phyloP scores from a whole-genome alignment of 371 early-diverging fungal species.

The Apophysomyces variabilis region DNA sequence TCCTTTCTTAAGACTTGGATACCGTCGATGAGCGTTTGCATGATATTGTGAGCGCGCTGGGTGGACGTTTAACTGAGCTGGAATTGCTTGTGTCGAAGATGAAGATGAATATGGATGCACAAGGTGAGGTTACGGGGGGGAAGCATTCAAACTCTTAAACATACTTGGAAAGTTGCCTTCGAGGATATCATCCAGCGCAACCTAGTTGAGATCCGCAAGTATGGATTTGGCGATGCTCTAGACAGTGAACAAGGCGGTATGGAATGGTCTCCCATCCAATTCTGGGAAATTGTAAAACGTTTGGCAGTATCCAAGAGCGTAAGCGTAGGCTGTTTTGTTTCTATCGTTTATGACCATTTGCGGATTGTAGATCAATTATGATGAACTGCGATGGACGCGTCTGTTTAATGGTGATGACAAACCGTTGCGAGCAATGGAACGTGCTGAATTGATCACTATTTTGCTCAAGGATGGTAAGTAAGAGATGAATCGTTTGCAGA shows the following conservation, averaged over 20 bases:
- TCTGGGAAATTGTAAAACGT: slow-evolving; percentile 75
- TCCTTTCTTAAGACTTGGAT: slow-evolving; percentile 20
- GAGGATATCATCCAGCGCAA: slow-evolving; percentile 80
- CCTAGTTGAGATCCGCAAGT: slow-evolving; percentile 84
- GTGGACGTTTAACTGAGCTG: slow-evolving; percentile 91
- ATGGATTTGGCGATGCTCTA: slow-evolving; percentile 75
- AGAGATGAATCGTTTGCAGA: not conserved
- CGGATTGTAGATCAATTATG: slow-evolving; percentile 64
- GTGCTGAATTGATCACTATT: slow-evolving; percentile 83
- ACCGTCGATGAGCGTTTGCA: slow-evolving; percentile 54
- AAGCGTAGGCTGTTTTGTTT: slow-evolving; percentile 25
- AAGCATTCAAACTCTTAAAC: not conserved
- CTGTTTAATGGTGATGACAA: slow-evolving; percentile 81
- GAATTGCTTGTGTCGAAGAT: slow-evolving; percentile 86
- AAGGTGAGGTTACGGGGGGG: slow-evolving; percentile 43
- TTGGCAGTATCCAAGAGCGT: slow-evolving; percentile 61
- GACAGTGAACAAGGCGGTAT: slow-evolving; percentile 48
- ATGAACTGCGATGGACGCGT: slow-evolving; percentile 76
- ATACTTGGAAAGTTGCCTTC: slow-evolving; percentile 66
- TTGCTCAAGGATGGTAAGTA: slow-evolving; percentile 70
- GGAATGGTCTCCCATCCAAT: slow-evolving; percentile 77
- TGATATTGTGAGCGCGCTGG: slow-evolving; percentile 68
- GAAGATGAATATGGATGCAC: slow-evolving; percentile 68
- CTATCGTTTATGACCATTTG: not conserved
- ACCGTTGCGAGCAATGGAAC: slow-evolving; percentile 83